These are phyloP conservation scores for Tephrocybe sp. DNA, from an alignment of 768 basidiomycete genomes.

Conservation along the genomic window DNA sequence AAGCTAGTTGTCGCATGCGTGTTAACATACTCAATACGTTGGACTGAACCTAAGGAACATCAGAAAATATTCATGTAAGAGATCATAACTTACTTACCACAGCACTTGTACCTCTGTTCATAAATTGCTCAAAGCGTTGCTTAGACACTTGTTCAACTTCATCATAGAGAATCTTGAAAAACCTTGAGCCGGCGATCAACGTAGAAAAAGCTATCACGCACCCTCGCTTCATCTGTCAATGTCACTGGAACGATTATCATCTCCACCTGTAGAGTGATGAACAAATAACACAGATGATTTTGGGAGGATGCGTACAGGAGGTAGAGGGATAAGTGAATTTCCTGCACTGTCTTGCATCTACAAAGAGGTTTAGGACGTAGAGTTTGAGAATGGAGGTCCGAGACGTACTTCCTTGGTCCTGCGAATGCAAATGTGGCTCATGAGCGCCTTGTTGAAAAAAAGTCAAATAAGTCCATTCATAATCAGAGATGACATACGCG, in stretches of 20 bases:
- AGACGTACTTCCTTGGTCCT: constrained; percentile 75
- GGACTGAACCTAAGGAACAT: constrained; percentile 50
- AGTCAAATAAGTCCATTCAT: not conserved
- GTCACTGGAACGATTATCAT: constrained; percentile 73
- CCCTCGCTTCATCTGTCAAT: constrained; percentile 63
- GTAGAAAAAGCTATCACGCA: constrained; percentile 27
- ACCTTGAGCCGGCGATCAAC: constrained; percentile 30
- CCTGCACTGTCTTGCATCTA: constrained; percentile 87
- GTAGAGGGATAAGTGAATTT: constrained; percentile 70
- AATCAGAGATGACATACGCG: constrained; percentile 44
- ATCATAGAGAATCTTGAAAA: constrained; percentile 51
- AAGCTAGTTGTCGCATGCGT: constrained; percentile 77
- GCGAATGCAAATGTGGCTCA: constrained; percentile 77
- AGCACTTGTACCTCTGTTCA: constrained; percentile 44
- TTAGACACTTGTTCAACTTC: constrained; percentile 63
- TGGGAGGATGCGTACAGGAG: constrained; percentile 49
- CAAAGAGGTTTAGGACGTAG: not conserved
- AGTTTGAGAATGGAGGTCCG: not conserved
- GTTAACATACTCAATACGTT: constrained; percentile 84
- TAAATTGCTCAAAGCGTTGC: constrained; percentile 57
- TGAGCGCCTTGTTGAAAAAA: constrained; percentile 52
- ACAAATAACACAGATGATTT: not conserved
- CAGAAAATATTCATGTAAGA: not conserved
- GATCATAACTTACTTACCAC: constrained; percentile 32
- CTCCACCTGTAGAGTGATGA: constrained; percentile 54